Evolutionary conservation across 2,329 filamentous ascomycete genomes (phyloP), one percentile per base, ranked within the genome.

Genomic region (Calonectria hawksworthii): DNA sequence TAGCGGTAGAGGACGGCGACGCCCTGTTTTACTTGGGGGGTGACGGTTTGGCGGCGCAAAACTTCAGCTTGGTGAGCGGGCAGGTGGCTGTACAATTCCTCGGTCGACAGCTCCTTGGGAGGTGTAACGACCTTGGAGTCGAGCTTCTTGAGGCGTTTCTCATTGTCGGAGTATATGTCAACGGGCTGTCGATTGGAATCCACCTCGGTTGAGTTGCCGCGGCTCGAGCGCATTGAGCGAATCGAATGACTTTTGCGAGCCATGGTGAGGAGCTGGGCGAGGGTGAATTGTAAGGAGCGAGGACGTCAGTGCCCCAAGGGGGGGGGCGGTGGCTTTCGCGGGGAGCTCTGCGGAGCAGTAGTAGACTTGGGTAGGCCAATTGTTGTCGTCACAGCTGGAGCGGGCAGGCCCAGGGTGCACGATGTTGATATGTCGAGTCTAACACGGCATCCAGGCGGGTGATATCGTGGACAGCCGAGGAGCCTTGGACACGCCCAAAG

Each of bases 1-100:
- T 95, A 96, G 76, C 94, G 91, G 83, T 91, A 95, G 26, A 96
- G 87, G 0, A 90, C 90, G 75, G 88, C 87, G 76, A 93, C 89
- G n/a, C 91, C 92, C 41, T 94, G 88, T 79, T 92, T 92, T 72
- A 92, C 87, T 14, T 90, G 87, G 38, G 92, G 92, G 0, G 92
- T 92, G 65, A 92, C 86, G 75, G 96, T 88, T 85, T 97, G 95
- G 73, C 87, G 88, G 83, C 90, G 92, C 75, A 97, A 86, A 69
- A 96, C 90, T 26, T 89, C 87, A 68, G 90, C 92, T 84, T 96
- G 93, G 73, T 93, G 82, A 11, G 90, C 84, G 2, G 93, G 90
- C 4, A 96, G 87, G 82, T 95, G 91, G 32, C 86, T 86, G 81
- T 91, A 92, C 4, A 90, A 86, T 79, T 92, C 90, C 36, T 88